phyloP scores from a whole-genome alignment of 2,329 filamentous ascomycete species.

The Fusarium virguliforme region DNA sequence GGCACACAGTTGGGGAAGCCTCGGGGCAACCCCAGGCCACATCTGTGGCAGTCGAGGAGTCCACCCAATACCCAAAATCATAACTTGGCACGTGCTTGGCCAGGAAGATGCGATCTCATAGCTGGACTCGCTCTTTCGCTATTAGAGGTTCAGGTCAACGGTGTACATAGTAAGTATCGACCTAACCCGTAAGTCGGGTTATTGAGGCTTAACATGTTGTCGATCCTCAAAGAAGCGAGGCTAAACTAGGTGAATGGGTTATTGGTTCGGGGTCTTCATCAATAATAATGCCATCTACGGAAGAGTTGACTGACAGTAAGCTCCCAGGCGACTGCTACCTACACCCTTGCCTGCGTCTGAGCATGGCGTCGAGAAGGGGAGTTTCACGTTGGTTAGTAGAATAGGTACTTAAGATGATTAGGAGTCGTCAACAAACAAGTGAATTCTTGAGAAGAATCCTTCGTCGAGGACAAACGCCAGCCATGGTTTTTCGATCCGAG shows the following conservation, averaged over 20 bases:
- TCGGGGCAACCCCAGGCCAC: neutral
- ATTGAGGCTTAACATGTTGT: slow-evolving; percentile 1
- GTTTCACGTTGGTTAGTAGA: neutral
- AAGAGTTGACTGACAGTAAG: too few species aligned
- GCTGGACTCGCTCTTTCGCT: neutral
- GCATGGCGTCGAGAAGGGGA: neutral
- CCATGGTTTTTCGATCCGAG: too few species aligned
- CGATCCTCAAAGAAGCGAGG: neutral
- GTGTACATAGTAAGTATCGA: neutral
- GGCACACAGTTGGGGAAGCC: neutral
- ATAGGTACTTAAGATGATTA: neutral
- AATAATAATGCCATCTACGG: neutral
- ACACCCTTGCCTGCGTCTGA: neutral
- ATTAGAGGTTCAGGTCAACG: neutral
- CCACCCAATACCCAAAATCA: neutral
- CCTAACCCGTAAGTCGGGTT: neutral
- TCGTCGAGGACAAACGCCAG: too few species aligned
- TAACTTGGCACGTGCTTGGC: neutral
- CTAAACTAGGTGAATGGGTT: neutral
- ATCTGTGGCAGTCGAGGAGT: slow-evolving; percentile 2
- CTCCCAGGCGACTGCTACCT: too few species aligned
- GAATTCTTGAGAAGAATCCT: too few species aligned
- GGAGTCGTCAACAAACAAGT: too few species aligned
- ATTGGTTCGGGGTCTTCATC: neutral
- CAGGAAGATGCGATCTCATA: neutral